These are phyloP conservation scores for Dentipellis sp. DNA, from an alignment of 768 basidiomycete species.

Conservation along the genomic window DNA sequence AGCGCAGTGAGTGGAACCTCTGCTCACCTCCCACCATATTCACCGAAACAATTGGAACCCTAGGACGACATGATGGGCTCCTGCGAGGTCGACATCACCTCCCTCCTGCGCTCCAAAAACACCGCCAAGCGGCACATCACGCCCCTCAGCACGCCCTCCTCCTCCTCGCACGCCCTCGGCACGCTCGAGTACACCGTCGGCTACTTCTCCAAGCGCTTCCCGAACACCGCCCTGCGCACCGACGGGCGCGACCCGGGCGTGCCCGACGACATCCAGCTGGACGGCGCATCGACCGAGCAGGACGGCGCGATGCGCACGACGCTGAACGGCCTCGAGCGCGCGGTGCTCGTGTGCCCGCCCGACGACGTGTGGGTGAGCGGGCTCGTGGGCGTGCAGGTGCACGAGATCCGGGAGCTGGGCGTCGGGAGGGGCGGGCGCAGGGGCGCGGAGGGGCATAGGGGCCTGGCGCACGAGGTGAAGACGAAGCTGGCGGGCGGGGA, in stretches of 20 bases:
- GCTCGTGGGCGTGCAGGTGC: conserved; percentile 53
- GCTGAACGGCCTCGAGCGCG: conserved; percentile 26
- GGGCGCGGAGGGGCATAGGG: conserved; percentile 63
- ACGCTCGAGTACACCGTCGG: conserved; percentile 39
- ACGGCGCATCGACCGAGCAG: conserved; percentile 46
- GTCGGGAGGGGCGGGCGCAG: conserved; percentile 14
- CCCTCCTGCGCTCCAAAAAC: conserved; percentile 20
- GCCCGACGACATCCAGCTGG: conserved; percentile 27
- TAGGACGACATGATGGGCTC: conserved; percentile 43
- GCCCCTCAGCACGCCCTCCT: conserved; percentile 9
- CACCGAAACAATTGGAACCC: no score
- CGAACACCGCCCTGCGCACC: conserved; percentile 17
- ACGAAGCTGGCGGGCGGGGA: conserved; percentile 37
- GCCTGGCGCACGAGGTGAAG: conserved; percentile 57
- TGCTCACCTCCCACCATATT: no score
- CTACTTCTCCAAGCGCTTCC: conserved; percentile 38
- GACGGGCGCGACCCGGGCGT: conserved; percentile 26
- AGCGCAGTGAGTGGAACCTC: conserved; percentile 23
- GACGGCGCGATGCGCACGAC: conserved; percentile 16
- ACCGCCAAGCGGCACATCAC: conserved; percentile 18
- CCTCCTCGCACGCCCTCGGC: conserved; percentile 26
- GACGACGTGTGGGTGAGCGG: conserved; percentile 57
- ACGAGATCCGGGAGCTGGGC: conserved; percentile 57
- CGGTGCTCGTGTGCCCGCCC: conserved; percentile 37
- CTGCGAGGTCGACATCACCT: conserved; percentile 29